These are phyloP conservation scores for Pyrenula aspistea DNA, from an alignment of 495 filamentous ascomycete genomes.

Conservation along the genomic window DNA sequence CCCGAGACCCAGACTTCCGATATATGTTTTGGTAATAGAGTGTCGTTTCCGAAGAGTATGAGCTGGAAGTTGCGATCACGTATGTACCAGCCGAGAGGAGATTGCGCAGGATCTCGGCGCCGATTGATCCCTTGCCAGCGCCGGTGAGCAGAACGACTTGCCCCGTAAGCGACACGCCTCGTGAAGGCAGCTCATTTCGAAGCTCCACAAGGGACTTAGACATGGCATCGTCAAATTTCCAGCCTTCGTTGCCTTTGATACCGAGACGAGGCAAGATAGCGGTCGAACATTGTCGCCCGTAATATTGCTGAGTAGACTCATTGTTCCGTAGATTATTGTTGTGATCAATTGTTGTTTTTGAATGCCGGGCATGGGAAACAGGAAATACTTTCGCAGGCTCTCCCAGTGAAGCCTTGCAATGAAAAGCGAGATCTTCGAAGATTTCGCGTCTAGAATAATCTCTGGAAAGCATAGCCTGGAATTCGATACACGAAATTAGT, in stretches of 20 bases:
- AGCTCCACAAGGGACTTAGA: not conserved
- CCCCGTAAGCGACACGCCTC: slow-evolving; percentile 1
- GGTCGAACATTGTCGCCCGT: too few species aligned
- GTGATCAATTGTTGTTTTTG: not conserved
- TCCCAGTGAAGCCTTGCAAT: not conserved
- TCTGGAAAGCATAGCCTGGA: not conserved
- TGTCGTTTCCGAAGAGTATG: not conserved
- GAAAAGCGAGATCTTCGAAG: not conserved
- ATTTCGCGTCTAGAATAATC: not conserved
- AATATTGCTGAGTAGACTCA: too few species aligned
- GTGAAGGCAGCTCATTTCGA: not conserved
- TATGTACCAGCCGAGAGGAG: slow-evolving; percentile 13
- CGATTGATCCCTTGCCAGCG: slow-evolving; percentile 14
- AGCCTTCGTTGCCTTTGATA: not conserved
- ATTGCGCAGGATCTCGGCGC: slow-evolving; percentile 5
- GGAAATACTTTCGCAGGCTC: not conserved
- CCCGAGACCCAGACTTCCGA: slow-evolving; percentile 7
- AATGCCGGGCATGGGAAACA: not conserved
- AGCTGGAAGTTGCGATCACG: slow-evolving; percentile 16
- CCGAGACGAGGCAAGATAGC: not conserved
- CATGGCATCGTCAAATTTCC: not conserved
- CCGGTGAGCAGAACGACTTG: slow-evolving; percentile 14
- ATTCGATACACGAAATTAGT: not conserved
- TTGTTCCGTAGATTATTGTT: not conserved
- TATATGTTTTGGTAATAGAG: slow-evolving; percentile 10